Conservation (phyloP, 768 basidiomycete genomes). For the Infundibulicybe gibba region DNA sequence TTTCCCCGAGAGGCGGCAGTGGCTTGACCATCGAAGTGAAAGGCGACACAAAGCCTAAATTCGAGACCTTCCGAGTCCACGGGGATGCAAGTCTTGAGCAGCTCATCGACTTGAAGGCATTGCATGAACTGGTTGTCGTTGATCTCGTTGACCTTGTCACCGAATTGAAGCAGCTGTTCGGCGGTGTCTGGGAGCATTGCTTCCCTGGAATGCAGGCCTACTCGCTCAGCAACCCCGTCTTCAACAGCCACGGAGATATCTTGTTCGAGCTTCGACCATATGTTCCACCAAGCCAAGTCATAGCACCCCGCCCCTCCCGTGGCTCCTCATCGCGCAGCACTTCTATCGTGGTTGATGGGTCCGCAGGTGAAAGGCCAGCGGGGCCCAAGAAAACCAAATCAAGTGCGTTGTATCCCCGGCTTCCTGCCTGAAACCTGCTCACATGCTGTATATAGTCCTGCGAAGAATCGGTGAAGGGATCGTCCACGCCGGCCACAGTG, state of each 20-base stretch:
- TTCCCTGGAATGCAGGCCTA: constrained; percentile 4
- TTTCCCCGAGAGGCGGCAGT: neutral
- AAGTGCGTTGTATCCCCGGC: too few relatives aligned
- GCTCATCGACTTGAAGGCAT: constrained; percentile 1
- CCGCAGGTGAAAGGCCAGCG: too few relatives aligned
- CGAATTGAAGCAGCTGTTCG: constrained; percentile 3
- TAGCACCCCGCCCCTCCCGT: too few relatives aligned
- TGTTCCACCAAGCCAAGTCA: neutral
- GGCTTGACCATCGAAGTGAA: constrained; percentile 2
- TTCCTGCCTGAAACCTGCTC: too few relatives aligned
- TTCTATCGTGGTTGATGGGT: too few relatives aligned
- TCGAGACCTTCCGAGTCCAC: neutral
- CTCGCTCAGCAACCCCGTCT: constrained; percentile 7
- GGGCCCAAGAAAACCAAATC: too few relatives aligned
- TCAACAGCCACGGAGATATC: constrained; percentile 5
- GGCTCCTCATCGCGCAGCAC: too few relatives aligned
- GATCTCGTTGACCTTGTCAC: neutral
- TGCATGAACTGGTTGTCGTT: neutral
- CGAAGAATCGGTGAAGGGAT: too few relatives aligned
- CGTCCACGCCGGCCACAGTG: too few relatives aligned
- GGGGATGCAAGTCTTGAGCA: neutral
- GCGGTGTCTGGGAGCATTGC: constrained; percentile 6
- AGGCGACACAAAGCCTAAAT: neutral
- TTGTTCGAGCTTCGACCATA: constrained; percentile 2
- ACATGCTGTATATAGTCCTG: too few relatives aligned